Evolutionary conservation across 164 flowering plant genomes (phyloP).

Genomic region (Pachysandra terminalis): DNA sequence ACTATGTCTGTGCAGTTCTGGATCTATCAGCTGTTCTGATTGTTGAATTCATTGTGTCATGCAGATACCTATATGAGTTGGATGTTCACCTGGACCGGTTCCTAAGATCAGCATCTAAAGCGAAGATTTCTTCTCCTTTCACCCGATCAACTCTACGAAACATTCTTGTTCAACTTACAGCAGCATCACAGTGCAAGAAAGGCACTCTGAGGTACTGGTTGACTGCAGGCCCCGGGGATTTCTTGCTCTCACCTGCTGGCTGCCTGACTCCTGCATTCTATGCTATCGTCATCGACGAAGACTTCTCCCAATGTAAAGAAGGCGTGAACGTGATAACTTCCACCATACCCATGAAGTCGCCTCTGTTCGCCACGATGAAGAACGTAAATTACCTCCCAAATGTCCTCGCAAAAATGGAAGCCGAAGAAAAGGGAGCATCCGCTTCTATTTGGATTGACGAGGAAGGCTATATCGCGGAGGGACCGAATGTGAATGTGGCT

Average conservation of each 20-base stretch:
- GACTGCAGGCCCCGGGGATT: constrained; percentile 87
- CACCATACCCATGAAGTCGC: constrained; percentile 69
- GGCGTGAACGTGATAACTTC: constrained; percentile 83
- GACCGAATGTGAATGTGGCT: constrained; percentile 86
- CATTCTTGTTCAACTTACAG: constrained; percentile 71
- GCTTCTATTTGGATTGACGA: constrained; percentile 90
- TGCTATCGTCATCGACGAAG: constrained; percentile 63
- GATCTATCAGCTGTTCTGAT: neutral
- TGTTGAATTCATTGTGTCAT: neutral
- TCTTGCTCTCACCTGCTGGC: constrained; percentile 71
- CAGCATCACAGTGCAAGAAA: constrained; percentile 58
- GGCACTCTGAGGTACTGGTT: constrained; percentile 86
- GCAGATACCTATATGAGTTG: constrained; percentile 73
- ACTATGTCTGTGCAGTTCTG: too few species aligned
- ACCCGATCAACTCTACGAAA: constrained; percentile 52
- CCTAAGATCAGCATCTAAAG: constrained; percentile 66
- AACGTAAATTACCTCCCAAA: constrained; percentile 93
- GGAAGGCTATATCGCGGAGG: constrained; percentile 80
- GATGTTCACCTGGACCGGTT: constrained; percentile 77
- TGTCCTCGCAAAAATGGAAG: constrained; percentile 72
- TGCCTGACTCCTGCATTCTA: constrained; percentile 79
- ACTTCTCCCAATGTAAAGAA: constrained; percentile 58
- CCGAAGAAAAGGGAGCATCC: constrained; percentile 73
- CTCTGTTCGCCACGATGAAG: constrained; percentile 76
- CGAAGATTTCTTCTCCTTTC: constrained; percentile 61